A percentile compares a stretch with the other conserved stretches of the same genome.
Evolutionary conservation across 495 filamentous ascomycete genomes (phyloP).

Genomic region (Podospora comata): DNA sequence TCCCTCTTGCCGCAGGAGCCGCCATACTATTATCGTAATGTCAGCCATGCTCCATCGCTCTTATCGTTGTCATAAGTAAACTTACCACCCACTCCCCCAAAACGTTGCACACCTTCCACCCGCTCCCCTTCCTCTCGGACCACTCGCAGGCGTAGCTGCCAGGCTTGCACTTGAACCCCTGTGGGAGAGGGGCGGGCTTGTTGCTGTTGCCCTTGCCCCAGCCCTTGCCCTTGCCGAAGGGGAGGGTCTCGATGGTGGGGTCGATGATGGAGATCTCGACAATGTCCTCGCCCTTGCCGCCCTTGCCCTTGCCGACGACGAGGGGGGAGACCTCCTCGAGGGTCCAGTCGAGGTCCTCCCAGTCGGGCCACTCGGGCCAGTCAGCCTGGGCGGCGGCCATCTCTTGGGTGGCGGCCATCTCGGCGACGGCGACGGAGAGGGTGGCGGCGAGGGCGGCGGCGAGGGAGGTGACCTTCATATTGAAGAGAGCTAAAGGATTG

Average conservation of each 20-base stretch:
- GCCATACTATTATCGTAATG: constrained; percentile 16
- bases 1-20: constrained; percentile 23
- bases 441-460: constrained; percentile 22
- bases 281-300: not conserved
- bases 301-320: not conserved
- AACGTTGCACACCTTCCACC: constrained; percentile 31
- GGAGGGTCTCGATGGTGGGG: not conserved
- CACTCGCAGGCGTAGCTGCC: constrained; percentile 26
- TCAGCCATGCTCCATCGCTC: too few species aligned
- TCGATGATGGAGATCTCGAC: not conserved
- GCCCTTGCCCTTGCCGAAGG: not conserved
- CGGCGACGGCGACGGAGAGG: constrained; percentile 12
- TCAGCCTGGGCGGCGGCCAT: not conserved
- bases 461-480: constrained; percentile 29
- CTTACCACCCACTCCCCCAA: constrained; percentile 28
- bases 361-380: not conserved
- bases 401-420: constrained; percentile 6
- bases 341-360: not conserved
- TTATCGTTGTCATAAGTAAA: not conserved
- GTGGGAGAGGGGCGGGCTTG: not conserved
- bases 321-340: not conserved
- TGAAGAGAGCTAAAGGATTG: constrained; percentile 10
- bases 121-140: constrained; percentile 12
- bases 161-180: constrained; percentile 23
- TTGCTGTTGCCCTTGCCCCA: not conserved